Evolutionary conservation across 1,284 basidiomycete genomes (phyloP).

Genomic region (Sanghuangporus sanghuang): DNA sequence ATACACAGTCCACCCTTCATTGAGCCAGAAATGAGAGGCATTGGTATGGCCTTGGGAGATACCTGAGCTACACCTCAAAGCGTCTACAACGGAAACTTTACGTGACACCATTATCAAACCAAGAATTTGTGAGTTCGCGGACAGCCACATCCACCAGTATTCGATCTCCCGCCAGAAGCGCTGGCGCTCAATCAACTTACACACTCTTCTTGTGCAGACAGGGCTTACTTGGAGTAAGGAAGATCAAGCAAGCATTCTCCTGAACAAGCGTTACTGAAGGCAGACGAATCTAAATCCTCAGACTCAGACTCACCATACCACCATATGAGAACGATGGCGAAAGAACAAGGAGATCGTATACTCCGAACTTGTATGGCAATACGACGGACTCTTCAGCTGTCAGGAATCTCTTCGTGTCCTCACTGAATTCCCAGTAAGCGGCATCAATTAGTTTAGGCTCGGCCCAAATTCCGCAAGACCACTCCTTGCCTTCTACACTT

Average conservation of each 20-base stretch:
- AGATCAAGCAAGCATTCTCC: slow-evolving; percentile 83
- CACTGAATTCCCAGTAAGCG: slow-evolving; percentile 84
- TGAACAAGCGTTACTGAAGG: slow-evolving; percentile 22
- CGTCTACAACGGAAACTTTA: slow-evolving; percentile 30
- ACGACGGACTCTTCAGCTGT: slow-evolving; percentile 71
- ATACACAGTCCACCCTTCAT: slow-evolving; percentile 92
- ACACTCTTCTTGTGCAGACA: neutral
- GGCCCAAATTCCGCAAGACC: slow-evolving; percentile 85
- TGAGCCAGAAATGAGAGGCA: slow-evolving; percentile 85
- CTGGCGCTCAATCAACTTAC: slow-evolving; percentile 30
- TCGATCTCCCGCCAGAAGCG: slow-evolving; percentile 78
- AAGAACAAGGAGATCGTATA: slow-evolving; percentile 89
- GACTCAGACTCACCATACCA: slow-evolving; percentile 58
- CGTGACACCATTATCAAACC: slow-evolving; percentile 86
- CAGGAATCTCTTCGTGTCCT: slow-evolving; percentile 80
- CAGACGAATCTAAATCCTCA: neutral
- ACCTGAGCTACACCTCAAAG: neutral
- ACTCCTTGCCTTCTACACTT: slow-evolving; percentile 53
- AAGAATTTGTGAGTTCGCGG: slow-evolving; percentile 74
- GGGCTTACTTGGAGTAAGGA: slow-evolving; percentile 76
- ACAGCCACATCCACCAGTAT: slow-evolving; percentile 84
- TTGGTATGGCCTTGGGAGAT: slow-evolving; percentile 51
- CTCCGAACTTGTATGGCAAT: slow-evolving; percentile 78
- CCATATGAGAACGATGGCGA: slow-evolving; percentile 93
- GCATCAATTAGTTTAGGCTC: slow-evolving; percentile 80